Conservation (phyloP, 768 basidiomycete genomes). For the Lentinula detonsa region DNA sequence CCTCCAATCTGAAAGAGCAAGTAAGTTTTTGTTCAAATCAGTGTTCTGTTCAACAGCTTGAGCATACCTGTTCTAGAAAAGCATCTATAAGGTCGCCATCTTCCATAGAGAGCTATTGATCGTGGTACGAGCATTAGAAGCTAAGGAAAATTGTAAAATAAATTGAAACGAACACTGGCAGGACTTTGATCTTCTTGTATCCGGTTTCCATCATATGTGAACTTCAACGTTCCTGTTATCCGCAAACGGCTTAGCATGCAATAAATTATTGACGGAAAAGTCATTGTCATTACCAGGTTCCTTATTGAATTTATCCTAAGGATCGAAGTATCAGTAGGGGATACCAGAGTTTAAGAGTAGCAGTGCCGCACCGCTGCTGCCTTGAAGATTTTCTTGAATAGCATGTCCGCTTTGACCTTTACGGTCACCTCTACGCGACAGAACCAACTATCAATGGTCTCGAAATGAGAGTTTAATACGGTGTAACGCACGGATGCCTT, state of each 20-base stretch:
- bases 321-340: background rate
- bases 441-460: slow-evolving; percentile 1
- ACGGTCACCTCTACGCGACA: slow-evolving; percentile 49
- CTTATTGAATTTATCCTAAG: slow-evolving; percentile 53
- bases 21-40: background rate
- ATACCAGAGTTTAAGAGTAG: background rate
- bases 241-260: background rate
- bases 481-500: slow-evolving; percentile 43
- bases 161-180: slow-evolving; percentile 32
- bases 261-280: background rate
- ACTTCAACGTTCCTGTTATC: slow-evolving; percentile 54
- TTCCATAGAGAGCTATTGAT: slow-evolving; percentile 47
- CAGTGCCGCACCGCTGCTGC: slow-evolving; percentile 53
- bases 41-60: too few relatives aligned
- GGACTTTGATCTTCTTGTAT: slow-evolving; percentile 47
- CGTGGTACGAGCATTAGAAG: background rate
- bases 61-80: slow-evolving; percentile 36
- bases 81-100: slow-evolving; percentile 62
- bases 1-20: background rate
- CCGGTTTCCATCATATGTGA: slow-evolving; percentile 49
- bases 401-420: slow-evolving; percentile 59
- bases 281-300: slow-evolving; percentile 36
- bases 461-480: background rate
- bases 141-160: background rate
- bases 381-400: slow-evolving; percentile 62